Evolutionary conservation across 768 basidiomycete species (phyloP), one percentile per base, ranked within the genome.

Genomic region (Lactarius vividus): DNA sequence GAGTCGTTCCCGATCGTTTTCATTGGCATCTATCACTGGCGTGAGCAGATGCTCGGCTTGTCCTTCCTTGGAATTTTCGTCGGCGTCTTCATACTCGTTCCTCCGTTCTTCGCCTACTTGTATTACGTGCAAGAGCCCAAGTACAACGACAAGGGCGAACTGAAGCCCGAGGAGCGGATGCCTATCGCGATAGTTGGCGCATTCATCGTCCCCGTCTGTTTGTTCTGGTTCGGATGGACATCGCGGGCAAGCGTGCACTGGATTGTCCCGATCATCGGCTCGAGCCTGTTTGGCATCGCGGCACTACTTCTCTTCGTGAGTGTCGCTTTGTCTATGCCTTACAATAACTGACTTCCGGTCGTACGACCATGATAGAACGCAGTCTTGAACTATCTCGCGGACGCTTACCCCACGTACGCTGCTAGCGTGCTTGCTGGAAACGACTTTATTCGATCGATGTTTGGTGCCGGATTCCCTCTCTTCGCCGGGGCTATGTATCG

Each of bases 201-300:
- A 28, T 52, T 75, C 33, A 69, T 76, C 65, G 73, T 79, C 29
- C 77, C 77, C 1, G 72, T 74, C 31, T 73, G 70, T 42, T 65
- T 79, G 62, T 74, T 78, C 63, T 73, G 74, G 67, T 78, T 78
- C 64, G 77, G 77, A 53, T 76, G 74, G 70, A 72, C 76, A 8
- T 72, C 74, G 23, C 71, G 68, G 8, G 52, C 70, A 26, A 69
- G 63, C 62, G 64, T 78, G 0, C 76, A 74, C 57, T 77, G 77
- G 77, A 78, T 78, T 44, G 74, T 73, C 1, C 76, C 77, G 33
- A 67, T 75, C 62, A 72, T 78, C 61, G 77, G 74, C 16, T 74
- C 76, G 7, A 69, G 73, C 20, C 67, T 77, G n/a, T 77, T 76
- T 67, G 66, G 73, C 44, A 68, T 74, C 4, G 75, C 76, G 20